A percentile compares a stretch with the other conserved stretches of the same genome.
These are phyloP conservation scores for Heteromeles arbutifolia DNA, from an alignment of 306 rosid genomes.

Conservation along the genomic window DNA sequence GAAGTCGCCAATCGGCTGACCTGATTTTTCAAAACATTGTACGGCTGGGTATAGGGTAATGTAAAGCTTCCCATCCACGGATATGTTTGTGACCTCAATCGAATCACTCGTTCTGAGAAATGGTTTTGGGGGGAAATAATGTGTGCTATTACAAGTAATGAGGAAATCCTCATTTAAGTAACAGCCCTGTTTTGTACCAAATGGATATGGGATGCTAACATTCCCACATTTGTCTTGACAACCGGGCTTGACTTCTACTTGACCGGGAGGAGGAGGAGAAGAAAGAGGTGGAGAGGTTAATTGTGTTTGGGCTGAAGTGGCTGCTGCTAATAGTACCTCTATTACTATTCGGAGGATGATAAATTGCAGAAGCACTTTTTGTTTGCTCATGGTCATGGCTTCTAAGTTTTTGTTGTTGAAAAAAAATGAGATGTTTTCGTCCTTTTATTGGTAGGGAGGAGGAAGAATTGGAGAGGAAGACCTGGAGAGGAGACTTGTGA, in stretches of 20 bases:
- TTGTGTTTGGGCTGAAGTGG: not conserved
- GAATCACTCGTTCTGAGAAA: not conserved
- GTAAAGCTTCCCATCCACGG: conserved; percentile 2
- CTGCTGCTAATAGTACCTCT: too few relatives aligned
- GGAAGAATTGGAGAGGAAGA: too few relatives aligned
- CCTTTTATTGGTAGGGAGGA: too few relatives aligned
- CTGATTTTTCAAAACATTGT: not conserved
- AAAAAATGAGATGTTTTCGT: too few relatives aligned
- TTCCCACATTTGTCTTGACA: conserved; percentile 27
- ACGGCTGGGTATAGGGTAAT: not conserved
- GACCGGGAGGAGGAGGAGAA: not conserved
- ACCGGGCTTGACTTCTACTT: conserved; percentile 1
- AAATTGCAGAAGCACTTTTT: too few relatives aligned
- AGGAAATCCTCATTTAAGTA: not conserved
- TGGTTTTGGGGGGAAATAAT: not conserved
- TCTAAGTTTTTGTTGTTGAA: too few relatives aligned
- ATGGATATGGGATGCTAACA: conserved; percentile 42
- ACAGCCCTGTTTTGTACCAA: conserved; percentile 19
- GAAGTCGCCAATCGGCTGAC: rapidly evolving
- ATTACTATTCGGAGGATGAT: too few relatives aligned
- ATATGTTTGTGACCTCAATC: conserved; percentile 8
- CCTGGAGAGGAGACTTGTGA: too few relatives aligned
- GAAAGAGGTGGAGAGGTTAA: not conserved
- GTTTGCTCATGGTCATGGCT: too few relatives aligned
- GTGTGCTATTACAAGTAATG: not conserved